These are phyloP conservation scores for Penicillium soppii DNA, from an alignment of 495 filamentous ascomycete genomes.

Conservation along the genomic window DNA sequence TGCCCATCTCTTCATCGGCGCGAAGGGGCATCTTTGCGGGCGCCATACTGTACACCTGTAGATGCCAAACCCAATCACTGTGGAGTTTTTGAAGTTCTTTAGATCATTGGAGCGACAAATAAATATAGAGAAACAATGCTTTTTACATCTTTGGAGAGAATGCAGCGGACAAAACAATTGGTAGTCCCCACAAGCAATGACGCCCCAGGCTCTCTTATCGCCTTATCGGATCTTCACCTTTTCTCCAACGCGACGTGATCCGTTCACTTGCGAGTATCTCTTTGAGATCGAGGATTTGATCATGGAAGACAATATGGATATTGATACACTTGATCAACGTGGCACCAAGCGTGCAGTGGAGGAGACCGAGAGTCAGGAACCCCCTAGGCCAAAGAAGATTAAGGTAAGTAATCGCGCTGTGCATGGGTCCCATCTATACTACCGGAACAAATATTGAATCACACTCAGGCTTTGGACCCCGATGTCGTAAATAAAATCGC, in stretches of 20 bases:
- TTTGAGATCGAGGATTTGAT: background rate
- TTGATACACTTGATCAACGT: slow-evolving; percentile 41
- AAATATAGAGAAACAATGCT: background rate
- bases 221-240: slow-evolving; percentile 17
- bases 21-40: slow-evolving; percentile 45
- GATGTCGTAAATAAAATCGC: slow-evolving; percentile 99
- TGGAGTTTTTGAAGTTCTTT: slow-evolving; percentile 11
- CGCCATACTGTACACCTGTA: slow-evolving; percentile 33
- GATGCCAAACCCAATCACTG: slow-evolving; percentile 13
- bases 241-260: slow-evolving; percentile 8
- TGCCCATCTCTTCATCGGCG: slow-evolving; percentile 67
- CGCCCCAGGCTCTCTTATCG: slow-evolving; percentile 18
- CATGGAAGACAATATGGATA: slow-evolving; percentile 50
- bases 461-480: slow-evolving; percentile 73
- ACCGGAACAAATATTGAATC: background rate
- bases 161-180: background rate
- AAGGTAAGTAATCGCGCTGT: slow-evolving; percentile 40
- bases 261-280: background rate
- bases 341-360: slow-evolving; percentile 66
- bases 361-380: slow-evolving; percentile 30
- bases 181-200: slow-evolving; percentile 12
- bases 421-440: background rate
- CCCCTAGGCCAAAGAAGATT: slow-evolving; percentile 63
- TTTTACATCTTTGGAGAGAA: background rate
- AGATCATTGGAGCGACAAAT: background rate